These are phyloP conservation scores for Zymoseptoria pseudotritici DNA, from an alignment of 2,329 filamentous ascomycete species.

Conservation along the genomic window DNA sequence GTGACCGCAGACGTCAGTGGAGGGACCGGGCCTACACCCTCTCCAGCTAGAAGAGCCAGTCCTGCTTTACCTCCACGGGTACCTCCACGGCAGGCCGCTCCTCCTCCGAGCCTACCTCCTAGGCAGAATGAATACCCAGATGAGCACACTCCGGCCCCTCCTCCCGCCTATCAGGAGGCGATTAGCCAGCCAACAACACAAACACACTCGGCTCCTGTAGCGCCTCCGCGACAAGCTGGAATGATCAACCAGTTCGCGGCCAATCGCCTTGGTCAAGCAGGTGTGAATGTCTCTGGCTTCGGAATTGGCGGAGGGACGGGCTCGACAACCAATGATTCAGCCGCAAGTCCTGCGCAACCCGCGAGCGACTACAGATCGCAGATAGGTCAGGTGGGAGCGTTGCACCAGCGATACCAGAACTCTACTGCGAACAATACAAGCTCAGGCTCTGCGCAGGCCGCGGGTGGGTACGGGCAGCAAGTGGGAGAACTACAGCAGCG, in stretches of 20 bases:
- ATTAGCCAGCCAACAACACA: constrained; percentile 16
- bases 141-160: constrained; percentile 38
- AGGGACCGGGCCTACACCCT: constrained; percentile 17
- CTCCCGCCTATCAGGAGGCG: constrained; percentile 43
- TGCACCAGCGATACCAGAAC: constrained; percentile 7
- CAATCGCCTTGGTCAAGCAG: constrained; percentile 61
- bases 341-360: constrained; percentile 17
- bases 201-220: constrained; percentile 15
- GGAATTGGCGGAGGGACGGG: constrained; percentile 52
- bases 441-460: constrained; percentile 2
- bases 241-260: constrained; percentile 53
- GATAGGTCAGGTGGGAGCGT: constrained; percentile 7
- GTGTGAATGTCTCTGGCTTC: constrained; percentile 69
- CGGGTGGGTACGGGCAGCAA: constrained; percentile 34
- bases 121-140: constrained; percentile 51
- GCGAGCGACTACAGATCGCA: constrained; percentile 23
- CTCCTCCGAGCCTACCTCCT: constrained; percentile 64
- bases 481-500: constrained; percentile 58
- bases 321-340: constrained; percentile 17
- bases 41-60: constrained; percentile 14
- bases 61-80: constrained; percentile 7
- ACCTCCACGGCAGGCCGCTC: constrained; percentile 20
- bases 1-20: constrained; percentile 20
- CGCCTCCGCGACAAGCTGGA: neutral
- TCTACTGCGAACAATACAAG: constrained; percentile 1